Conservation (phyloP, 352 stramenopile species). For the Pythium brachiatum region DNA sequence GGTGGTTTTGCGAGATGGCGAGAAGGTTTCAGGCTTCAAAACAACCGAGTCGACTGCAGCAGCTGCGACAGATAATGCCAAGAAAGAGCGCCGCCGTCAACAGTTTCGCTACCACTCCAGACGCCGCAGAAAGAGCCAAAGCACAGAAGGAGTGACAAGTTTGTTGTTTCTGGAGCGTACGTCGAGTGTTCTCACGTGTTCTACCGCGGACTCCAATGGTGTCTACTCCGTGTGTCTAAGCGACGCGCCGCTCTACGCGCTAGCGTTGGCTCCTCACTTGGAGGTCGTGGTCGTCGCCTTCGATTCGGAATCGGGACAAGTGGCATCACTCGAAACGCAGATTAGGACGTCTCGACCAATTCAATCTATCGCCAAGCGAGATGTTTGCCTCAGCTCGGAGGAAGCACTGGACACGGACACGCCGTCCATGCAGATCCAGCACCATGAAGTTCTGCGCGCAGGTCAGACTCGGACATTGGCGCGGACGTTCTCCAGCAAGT, state of each 20-base stretch:
- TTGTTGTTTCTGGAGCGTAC: not conserved
- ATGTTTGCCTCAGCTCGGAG: constrained; percentile 5
- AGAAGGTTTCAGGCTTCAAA: constrained; percentile 37
- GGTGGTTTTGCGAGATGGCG: constrained; percentile 32
- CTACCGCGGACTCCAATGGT: not conserved
- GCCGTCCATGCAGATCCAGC: constrained; percentile 14
- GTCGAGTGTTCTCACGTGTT: not conserved
- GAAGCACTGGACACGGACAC: constrained; percentile 5
- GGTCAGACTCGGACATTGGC: constrained; percentile 1
- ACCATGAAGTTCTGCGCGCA: constrained; percentile 2
- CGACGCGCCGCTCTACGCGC: not conserved
- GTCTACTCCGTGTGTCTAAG: not conserved
- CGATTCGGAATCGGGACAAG: not conserved
- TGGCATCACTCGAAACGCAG: constrained; percentile 5
- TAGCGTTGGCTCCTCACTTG: not conserved
- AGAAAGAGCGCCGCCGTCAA: too few species aligned
- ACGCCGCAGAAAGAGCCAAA: too few species aligned
- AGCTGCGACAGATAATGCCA: not conserved
- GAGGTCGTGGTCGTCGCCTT: constrained; percentile 14
- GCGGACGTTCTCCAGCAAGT: constrained; percentile 17
- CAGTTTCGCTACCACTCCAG: too few species aligned
- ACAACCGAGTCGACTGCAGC: constrained; percentile 5
- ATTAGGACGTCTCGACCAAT: not conserved
- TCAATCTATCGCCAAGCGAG: not conserved
- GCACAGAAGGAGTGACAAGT: too few species aligned